Percentiles rank a stretch among this genome's conserved stretches.
These are phyloP conservation scores for Coemansia sp. DNA, from an alignment of 192 early-diverging fungal species.

Conservation along the genomic window DNA sequence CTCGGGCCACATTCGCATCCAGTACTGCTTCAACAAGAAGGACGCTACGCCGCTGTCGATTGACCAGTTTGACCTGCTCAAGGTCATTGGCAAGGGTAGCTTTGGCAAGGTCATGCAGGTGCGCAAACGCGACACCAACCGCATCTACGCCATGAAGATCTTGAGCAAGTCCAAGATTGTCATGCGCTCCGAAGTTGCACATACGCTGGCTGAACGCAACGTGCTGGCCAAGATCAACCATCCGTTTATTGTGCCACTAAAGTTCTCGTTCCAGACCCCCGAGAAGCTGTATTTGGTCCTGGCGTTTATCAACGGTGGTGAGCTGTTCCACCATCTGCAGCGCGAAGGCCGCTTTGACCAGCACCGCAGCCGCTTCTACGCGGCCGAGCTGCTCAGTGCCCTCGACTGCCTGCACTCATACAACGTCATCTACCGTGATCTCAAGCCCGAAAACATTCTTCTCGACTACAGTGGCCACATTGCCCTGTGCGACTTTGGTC, in stretches of 20 bases:
- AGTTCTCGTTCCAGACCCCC: conserved; percentile 91
- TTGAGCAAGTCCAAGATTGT: conserved; percentile 93
- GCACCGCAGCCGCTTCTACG: conserved; percentile 88
- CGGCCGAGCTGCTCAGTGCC: conserved; percentile 87
- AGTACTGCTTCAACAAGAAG: conserved; percentile 70
- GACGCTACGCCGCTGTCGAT: conserved; percentile 73
- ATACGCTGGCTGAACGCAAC: conserved; percentile 90
- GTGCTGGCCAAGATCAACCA: conserved; percentile 87
- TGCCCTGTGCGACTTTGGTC: conserved; percentile 90
- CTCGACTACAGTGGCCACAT: conserved; percentile 94
- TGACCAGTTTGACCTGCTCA: conserved; percentile 91
- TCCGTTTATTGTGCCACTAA: conserved; percentile 92
- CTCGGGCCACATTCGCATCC: conserved; percentile 70
- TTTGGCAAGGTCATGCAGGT: conserved; percentile 98
- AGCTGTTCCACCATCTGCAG: conserved; percentile 94
- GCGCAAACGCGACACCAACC: conserved; percentile 84
- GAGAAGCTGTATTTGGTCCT: conserved; percentile 95
- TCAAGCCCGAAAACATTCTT: conserved; percentile 95
- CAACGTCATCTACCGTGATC: conserved; percentile 88
- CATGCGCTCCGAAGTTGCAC: conserved; percentile 86
- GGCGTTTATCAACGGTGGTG: conserved; percentile 95
- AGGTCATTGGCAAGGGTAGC: conserved; percentile 94
- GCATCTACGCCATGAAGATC: conserved; percentile 98
- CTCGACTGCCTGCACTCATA: conserved; percentile 91
- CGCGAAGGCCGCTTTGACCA: conserved; percentile 85